These are phyloP conservation scores for Styphnolobium japonicum DNA, from an alignment of 306 rosid genomes.

Conservation along the genomic window DNA sequence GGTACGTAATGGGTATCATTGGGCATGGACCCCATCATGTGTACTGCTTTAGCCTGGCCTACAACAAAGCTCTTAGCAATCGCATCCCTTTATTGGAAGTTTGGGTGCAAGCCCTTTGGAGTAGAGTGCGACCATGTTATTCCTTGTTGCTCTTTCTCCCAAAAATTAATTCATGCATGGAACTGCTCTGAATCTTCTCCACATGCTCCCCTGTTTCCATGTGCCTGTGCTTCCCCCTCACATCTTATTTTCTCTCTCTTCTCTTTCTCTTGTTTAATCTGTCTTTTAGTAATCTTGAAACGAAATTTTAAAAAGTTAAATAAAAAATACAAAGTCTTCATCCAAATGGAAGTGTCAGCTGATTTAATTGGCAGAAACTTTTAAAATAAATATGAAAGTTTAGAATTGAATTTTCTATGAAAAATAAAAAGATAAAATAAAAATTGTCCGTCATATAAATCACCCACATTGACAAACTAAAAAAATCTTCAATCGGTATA, in stretches of 20 bases:
- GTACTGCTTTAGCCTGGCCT: slow-evolving; percentile 31
- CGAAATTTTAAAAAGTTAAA: no score
- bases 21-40: slow-evolving; percentile 31
- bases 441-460: no score
- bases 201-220: slow-evolving; percentile 82
- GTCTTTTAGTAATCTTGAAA: no score
- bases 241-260: neutral
- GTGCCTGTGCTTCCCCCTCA: slow-evolving; percentile 53
- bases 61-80: slow-evolving; percentile 41
- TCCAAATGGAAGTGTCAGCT: no score
- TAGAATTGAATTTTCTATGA: no score
- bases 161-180: slow-evolving; percentile 13
- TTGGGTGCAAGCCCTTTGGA: slow-evolving; percentile 40
- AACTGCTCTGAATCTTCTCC: slow-evolving; percentile 74
- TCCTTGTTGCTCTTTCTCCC: slow-evolving; percentile 42
- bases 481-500: no score
- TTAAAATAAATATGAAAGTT: no score
- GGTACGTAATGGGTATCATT: slow-evolving; percentile 12
- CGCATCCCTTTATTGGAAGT: slow-evolving; percentile 39
- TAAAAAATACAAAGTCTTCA: no score
- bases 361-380: no score
- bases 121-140: slow-evolving; percentile 62
- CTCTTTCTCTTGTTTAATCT: no score
- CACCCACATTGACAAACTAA: no score
- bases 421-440: no score